phyloP scores from a whole-genome alignment of 768 basidiomycete species.

The Leccinum aurantiacum region DNA sequence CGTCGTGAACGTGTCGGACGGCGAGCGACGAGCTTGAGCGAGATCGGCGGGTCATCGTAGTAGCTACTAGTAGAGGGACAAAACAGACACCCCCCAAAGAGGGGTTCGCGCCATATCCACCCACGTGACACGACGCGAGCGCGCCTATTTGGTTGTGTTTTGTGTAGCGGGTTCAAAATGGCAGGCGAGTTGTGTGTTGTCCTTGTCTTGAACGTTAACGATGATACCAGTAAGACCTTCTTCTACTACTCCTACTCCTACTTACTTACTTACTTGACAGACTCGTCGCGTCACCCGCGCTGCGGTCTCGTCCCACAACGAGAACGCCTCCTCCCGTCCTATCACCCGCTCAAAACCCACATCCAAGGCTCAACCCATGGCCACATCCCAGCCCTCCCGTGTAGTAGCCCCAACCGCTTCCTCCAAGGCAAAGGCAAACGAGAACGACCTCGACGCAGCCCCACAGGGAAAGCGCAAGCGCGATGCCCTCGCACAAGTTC shows the following conservation, averaged over 20 bases:
- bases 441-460: conserved; percentile 46
- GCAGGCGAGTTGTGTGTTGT: conserved; percentile 20
- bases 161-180: conserved; percentile 38
- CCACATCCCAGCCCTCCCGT: conserved; percentile 39
- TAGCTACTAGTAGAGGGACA: neutral
- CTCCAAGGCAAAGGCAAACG: conserved; percentile 36
- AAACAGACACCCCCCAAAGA: neutral
- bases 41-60: conserved; percentile 20
- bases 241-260: neutral
- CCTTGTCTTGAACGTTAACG: conserved; percentile 38
- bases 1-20: conserved; percentile 12
- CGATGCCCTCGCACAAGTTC: conserved; percentile 71
- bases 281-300: conserved; percentile 64
- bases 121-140: conserved; percentile 40
- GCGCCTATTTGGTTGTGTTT: conserved; percentile 40
- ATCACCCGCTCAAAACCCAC: conserved; percentile 61
- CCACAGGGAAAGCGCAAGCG: conserved; percentile 71
- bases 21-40: conserved; percentile 31
- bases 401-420: conserved; percentile 39
- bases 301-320: conserved; percentile 53
- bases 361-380: conserved; percentile 37
- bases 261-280: conserved; percentile 33
- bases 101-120: conserved; percentile 14
- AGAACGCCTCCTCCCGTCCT: conserved; percentile 69
- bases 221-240: conserved; percentile 48